These are phyloP conservation scores for Lodderomyces beijingensis DNA, from an alignment of 1,139 yeast species.

Conservation along the genomic window DNA sequence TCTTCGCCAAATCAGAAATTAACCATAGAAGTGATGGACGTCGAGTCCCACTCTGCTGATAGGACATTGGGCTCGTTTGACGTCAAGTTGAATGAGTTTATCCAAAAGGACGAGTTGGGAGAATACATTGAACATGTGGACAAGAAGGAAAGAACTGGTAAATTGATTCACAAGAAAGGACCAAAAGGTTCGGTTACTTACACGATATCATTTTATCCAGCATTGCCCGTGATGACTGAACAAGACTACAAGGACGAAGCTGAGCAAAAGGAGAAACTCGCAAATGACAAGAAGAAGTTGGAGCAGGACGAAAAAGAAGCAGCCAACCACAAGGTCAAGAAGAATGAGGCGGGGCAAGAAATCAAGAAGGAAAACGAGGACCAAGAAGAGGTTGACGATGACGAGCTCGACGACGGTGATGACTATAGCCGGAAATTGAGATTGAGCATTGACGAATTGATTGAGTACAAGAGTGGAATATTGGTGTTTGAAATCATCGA, in stretches of 20 bases:
- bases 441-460: slow-evolving; percentile 59
- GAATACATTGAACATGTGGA: slow-evolving; percentile 60
- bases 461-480: slow-evolving; percentile 69
- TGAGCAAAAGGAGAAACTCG: slow-evolving; percentile 27
- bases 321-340: slow-evolving; percentile 9
- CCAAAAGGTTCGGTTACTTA: slow-evolving; percentile 78
- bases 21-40: slow-evolving; percentile 89
- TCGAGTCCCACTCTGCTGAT: slow-evolving; percentile 70
- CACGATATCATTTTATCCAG: slow-evolving; percentile 76
- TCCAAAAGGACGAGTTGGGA: slow-evolving; percentile 64
- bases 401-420: slow-evolving; percentile 31
- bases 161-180: slow-evolving; percentile 66
- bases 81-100: slow-evolving; percentile 60
- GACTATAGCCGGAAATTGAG: slow-evolving; percentile 44
- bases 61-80: slow-evolving; percentile 83
- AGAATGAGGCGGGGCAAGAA: slow-evolving; percentile 15
- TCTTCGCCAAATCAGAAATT: slow-evolving; percentile 78
- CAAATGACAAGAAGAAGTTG: slow-evolving; percentile 30
- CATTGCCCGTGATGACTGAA: slow-evolving; percentile 69
- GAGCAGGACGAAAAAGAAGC: slow-evolving; percentile 20
- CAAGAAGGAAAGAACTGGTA: slow-evolving; percentile 52
- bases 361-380: slow-evolving; percentile 15
- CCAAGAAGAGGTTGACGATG: slow-evolving; percentile 29
- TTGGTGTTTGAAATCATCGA: slow-evolving; percentile 62
- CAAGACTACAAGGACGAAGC: slow-evolving; percentile 62